Percentiles rank a stretch among this genome's conserved stretches.
Evolutionary conservation across 306 rosid genomes (phyloP).

Genomic region (Erythrophleum fordii): DNA sequence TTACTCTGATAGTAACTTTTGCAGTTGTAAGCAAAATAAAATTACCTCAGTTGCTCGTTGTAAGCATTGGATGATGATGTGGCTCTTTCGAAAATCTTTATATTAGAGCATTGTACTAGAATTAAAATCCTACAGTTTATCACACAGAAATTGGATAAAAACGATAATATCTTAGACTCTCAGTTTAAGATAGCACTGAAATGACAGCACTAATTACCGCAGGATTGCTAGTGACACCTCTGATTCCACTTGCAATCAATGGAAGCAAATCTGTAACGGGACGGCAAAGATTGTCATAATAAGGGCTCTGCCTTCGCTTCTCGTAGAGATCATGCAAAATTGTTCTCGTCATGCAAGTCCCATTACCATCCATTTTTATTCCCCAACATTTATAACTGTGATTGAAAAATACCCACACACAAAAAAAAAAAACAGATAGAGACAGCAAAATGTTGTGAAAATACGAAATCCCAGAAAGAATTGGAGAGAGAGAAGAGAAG

Average conservation of each 20-base stretch:
- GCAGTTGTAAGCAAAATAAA: background rate
- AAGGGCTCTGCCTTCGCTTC: slow-evolving; percentile 85
- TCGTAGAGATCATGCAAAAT: slow-evolving; percentile 75
- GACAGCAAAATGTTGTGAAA: background rate
- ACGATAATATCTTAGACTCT: background rate
- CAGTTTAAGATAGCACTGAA: background rate
- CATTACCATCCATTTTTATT: slow-evolving; percentile 46
- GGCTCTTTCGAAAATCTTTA: slow-evolving; percentile 90
- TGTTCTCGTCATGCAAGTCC: slow-evolving; percentile 50
- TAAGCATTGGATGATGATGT: slow-evolving; percentile 83
- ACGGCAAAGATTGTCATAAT: slow-evolving; percentile 90
- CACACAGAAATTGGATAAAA: background rate
- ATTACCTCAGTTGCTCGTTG: slow-evolving; percentile 75
- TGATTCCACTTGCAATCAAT: slow-evolving; percentile 68
- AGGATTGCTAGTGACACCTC: slow-evolving; percentile 93
- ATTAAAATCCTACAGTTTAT: background rate
- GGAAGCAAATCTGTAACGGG: slow-evolving; percentile 89
- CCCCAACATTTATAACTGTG: slow-evolving; percentile 22
- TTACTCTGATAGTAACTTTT: background rate
- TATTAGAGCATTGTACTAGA: background rate
- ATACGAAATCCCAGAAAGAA: background rate
- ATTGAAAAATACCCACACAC: background rate
- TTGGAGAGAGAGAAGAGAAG: background rate
- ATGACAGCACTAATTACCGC: slow-evolving; percentile 54
- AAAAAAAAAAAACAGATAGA: background rate